Conservation (phyloP, 805 yeast genomes). For the Kuraishia ogatae region DNA sequence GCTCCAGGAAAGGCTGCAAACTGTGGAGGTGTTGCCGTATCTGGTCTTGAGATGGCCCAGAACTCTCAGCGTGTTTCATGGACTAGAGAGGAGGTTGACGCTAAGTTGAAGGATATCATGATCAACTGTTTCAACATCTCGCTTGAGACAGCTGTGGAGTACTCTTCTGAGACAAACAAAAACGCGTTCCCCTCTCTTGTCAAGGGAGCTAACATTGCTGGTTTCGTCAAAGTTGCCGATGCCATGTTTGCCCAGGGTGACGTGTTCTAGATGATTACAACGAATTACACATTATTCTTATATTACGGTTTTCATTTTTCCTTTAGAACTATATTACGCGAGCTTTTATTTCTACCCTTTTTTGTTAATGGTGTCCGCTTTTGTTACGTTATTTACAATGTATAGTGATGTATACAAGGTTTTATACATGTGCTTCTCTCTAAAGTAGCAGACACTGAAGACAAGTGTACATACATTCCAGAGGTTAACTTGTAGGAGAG, state of each 20-base stretch:
- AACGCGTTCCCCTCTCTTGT: slow-evolving; percentile 85
- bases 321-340: neutral
- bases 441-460: too few species aligned
- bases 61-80: slow-evolving; percentile 91
- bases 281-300: neutral
- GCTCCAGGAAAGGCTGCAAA: slow-evolving; percentile 99
- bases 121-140: slow-evolving; percentile 87
- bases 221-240: slow-evolving; percentile 96
- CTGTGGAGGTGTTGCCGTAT: slow-evolving; percentile 99
- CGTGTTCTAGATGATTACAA: slow-evolving; percentile 27
- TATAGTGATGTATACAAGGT: neutral
- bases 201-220: slow-evolving; percentile 98
- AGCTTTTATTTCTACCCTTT: neutral
- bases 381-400: neutral
- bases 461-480: too few species aligned
- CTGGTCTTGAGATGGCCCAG: slow-evolving; percentile 99
- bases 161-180: slow-evolving; percentile 59
- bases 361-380: neutral
- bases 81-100: slow-evolving; percentile 90
- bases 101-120: slow-evolving; percentile 88
- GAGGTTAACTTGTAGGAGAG: too few species aligned
- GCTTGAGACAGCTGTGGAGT: slow-evolving; percentile 76
- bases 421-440: neutral
- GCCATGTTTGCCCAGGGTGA: slow-evolving; percentile 99
- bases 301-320: neutral